Base-by-base conservation (phyloP, 192 early-diverging fungal genomes). In the Backusella morwellensis region DNA sequence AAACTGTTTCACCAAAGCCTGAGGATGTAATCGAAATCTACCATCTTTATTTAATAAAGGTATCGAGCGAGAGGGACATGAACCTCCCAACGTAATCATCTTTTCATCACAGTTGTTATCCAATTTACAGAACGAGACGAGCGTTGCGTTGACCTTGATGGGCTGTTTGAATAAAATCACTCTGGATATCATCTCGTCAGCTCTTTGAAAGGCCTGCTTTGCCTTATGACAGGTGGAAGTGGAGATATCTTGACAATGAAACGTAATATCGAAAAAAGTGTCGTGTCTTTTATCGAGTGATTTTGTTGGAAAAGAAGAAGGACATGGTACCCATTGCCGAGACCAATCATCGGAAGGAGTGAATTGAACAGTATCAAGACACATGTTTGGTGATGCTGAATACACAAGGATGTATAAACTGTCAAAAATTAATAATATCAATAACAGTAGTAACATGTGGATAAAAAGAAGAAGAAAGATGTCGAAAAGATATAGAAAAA, bases 1-100 rank as follows among this genome's bases (percentile, higher is more conserved):
- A 26, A 83, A 50, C 66, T 85, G 84, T 41, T 83, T 85, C 2
- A 85, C 76, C 0, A 85, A 74, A 14, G 84, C 44, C 72, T 85
- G 84, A 6, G 84, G 84, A 66, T 80, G 82, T 1, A 82, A 40
- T 5, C 81, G 72, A 11, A 56, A 19, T 29, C 77, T 3, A n/a
- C 81, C 83, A 52, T 85, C 81, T 3, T 63, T 15, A 72, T 78
- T 74, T 35, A 66, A 35, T 17, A 82, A 23, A 3, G 75, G 72
- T 3, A 83, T 77, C 4, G 76, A 50, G 3, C 81, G 75, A 4
- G 81, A 72, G 11, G 84, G 78, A 42, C 41, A 80, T 19, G 84
- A 82, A 9, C 84, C 84, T 26, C 84, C 84, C 63, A 66, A 19
- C 21, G 35, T 68, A 19, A 74, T 29, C 11, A 42, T 32, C 35